Conservation (phyloP, 768 basidiomycete genomes). For the Mycena rebaudengoi region DNA sequence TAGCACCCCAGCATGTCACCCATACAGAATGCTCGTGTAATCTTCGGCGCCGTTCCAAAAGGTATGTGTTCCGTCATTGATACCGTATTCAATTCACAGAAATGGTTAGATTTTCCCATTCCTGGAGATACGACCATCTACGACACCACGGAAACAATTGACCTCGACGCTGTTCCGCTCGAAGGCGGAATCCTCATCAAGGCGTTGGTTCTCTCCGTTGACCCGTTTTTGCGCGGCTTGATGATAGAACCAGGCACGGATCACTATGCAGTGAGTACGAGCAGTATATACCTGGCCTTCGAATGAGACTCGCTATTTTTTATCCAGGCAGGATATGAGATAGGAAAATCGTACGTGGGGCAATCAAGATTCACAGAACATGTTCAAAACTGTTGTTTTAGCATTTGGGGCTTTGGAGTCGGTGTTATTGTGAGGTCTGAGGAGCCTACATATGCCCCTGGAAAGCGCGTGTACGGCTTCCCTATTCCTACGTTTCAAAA, state of each 20-base stretch:
- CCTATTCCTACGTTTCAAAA: background rate
- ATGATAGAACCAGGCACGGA: conserved; percentile 42
- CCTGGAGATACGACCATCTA: conserved; percentile 50
- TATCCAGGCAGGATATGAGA: too few relatives aligned
- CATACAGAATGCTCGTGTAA: background rate
- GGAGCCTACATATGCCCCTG: conserved; percentile 28
- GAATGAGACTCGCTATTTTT: too few relatives aligned
- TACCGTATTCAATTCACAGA: background rate
- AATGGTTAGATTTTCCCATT: conserved; percentile 33
- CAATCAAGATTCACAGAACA: too few relatives aligned
- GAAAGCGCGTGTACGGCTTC: conserved; percentile 40
- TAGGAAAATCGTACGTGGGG: too few relatives aligned
- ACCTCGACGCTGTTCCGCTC: conserved; percentile 48
- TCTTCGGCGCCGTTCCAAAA: background rate
- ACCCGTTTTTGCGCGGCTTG: conserved; percentile 50
- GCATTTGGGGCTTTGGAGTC: conserved; percentile 27
- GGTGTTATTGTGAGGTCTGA: conserved; percentile 35
- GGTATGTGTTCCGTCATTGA: background rate
- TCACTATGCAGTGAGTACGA: conserved; percentile 26
- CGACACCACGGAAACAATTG: conserved; percentile 51
- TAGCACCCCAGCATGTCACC: background rate
- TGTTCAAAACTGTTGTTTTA: conserved; percentile 19
- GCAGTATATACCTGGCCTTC: background rate
- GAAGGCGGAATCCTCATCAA: conserved; percentile 53
- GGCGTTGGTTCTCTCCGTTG: conserved; percentile 53